Evolutionary conservation across 2,329 filamentous ascomycete species (phyloP), one percentile per base, ranked within the genome.

Genomic region (Fusarium brachygibbosum): DNA sequence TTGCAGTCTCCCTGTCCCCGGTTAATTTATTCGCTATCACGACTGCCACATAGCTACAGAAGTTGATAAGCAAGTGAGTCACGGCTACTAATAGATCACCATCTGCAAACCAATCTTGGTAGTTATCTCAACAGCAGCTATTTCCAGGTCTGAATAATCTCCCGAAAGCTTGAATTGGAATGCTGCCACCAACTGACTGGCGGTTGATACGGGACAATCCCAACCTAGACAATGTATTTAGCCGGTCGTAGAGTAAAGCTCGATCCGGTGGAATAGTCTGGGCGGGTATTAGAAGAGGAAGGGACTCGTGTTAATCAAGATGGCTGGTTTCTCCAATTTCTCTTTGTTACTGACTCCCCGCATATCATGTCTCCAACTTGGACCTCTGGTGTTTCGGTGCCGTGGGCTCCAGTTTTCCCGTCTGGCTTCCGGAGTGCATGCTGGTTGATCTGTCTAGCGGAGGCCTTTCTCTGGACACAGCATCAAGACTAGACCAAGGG

Each of bases 101-200:
- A 9, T n/a, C 21, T 32, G 54, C 29, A 21, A 46, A 17, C 25
- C 11, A 21, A 29, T 29, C 38, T 45, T 17, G 23, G 14, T 38
- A 48, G 46, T 16, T 29, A 35, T 19, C 19, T 8, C 4, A 38
- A 28, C 23, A 40, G 46, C 28, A 44, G 6, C 13, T 48, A 67
- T 52, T 59, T 50, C 67, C 58, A 68, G 19, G 55, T 68, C 49
- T 44, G 62, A 61, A 49, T 31, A 60, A 48, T 53, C 54, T 60
- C 32, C 62, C 61, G 61, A 54, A 40, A 56, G 35, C 25, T 60
- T 53, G 34, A 59, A 65, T 17, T 54, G 25, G 50, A 51, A 34
- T 38, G 37, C 40, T 40, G n/a, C 60, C 34, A 52, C 37, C 56
- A 62, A 45, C 46, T n/a, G 29, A 8, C 28, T 31, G 28, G 37